phyloP scores from a whole-genome alignment of 495 filamentous ascomycete genomes.

The Collariella sp. region DNA sequence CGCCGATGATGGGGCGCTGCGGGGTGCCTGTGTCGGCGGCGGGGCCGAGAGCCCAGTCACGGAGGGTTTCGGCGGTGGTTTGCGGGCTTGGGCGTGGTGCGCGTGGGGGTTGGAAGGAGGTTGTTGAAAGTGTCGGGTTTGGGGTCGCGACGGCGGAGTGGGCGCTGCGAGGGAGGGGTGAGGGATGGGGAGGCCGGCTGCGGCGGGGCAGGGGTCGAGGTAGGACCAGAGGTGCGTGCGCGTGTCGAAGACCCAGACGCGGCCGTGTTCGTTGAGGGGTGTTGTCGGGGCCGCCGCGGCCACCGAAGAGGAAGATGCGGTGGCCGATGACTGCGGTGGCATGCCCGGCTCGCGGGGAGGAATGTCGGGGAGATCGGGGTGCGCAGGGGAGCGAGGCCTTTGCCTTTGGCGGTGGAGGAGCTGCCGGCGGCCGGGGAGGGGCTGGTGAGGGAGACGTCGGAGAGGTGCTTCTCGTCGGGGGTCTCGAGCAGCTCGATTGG shows the following conservation, averaged over 20 bases:
- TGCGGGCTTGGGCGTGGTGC: neutral
- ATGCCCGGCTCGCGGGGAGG: slow-evolving; percentile 49
- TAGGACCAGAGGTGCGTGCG: slow-evolving; percentile 46
- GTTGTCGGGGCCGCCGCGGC: slow-evolving; percentile 38
- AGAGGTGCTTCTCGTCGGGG: slow-evolving; percentile 1
- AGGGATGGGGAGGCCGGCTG: slow-evolving; percentile 15
- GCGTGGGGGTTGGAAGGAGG: slow-evolving; percentile 3
- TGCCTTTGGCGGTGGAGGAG: slow-evolving; percentile 20
- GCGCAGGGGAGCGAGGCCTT: slow-evolving; percentile 6
- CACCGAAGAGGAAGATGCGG: slow-evolving; percentile 57
- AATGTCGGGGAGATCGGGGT: slow-evolving; percentile 24
- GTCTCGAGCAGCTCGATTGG: slow-evolving; percentile 6
- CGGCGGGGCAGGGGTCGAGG: slow-evolving; percentile 38
- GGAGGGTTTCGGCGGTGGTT: slow-evolving; percentile 23
- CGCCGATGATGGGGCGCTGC: slow-evolving; percentile 41
- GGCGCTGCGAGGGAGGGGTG: slow-evolving; percentile 35
- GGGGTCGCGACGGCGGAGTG: slow-evolving; percentile 42
- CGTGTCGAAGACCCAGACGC: slow-evolving; percentile 59
- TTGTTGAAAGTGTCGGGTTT: slow-evolving; percentile 35
- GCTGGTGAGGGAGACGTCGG: slow-evolving; percentile 4
- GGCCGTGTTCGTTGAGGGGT: slow-evolving; percentile 50
- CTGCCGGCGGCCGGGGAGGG: slow-evolving; percentile 1
- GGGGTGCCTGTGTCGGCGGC: slow-evolving; percentile 36
- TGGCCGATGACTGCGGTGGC: slow-evolving; percentile 50
- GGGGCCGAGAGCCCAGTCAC: slow-evolving; percentile 38